These are phyloP conservation scores for Cutaneotrichosporon spelunceum DNA, from an alignment of 1,284 basidiomycete genomes.

Conservation along the genomic window DNA sequence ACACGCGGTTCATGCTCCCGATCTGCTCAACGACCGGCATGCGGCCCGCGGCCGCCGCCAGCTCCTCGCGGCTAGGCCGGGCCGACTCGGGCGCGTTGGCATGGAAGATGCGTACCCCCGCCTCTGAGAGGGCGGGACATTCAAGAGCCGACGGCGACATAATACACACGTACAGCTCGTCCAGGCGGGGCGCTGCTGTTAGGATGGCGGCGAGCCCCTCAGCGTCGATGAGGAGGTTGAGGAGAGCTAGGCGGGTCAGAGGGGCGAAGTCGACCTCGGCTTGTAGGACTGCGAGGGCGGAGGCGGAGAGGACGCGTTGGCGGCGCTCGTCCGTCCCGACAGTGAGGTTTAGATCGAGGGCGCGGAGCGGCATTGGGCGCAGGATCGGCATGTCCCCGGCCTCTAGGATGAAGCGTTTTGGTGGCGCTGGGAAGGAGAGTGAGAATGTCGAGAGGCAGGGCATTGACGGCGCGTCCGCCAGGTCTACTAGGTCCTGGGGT, in stretches of 20 bases:
- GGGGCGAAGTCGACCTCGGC: conserved; percentile 24
- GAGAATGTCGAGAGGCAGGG: conserved; percentile 31
- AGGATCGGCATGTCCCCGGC: conserved; percentile 34
- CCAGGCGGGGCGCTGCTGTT: conserved; percentile 19
- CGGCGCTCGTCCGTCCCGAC: background rate
- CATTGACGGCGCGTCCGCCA: conserved; percentile 29
- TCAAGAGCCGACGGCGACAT: conserved; percentile 22
- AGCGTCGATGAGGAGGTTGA: conserved; percentile 33
- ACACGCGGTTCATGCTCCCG: conserved; percentile 45
- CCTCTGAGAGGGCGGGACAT: conserved; percentile 12
- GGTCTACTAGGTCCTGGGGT: conserved; percentile 31
- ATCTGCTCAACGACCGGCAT: conserved; percentile 39
- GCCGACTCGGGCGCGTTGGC: conserved; percentile 36
- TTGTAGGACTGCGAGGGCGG: conserved; percentile 20
- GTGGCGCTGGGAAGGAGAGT: conserved; percentile 28
- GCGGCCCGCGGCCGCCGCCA: conserved; percentile 28
- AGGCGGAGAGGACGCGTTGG: conserved; percentile 22
- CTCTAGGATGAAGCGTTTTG: conserved; percentile 10
- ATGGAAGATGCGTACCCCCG: conserved; percentile 35
- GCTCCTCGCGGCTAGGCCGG: conserved; percentile 30
- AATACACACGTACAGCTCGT: conserved; percentile 41
- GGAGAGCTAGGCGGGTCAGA: conserved; percentile 33
- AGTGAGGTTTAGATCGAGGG: conserved; percentile 39
- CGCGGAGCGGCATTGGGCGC: conserved; percentile 25
- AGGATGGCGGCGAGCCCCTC: conserved; percentile 25